Conservation (phyloP, 352 stramenopile genomes). For the Phytopythium helicoides region DNA sequence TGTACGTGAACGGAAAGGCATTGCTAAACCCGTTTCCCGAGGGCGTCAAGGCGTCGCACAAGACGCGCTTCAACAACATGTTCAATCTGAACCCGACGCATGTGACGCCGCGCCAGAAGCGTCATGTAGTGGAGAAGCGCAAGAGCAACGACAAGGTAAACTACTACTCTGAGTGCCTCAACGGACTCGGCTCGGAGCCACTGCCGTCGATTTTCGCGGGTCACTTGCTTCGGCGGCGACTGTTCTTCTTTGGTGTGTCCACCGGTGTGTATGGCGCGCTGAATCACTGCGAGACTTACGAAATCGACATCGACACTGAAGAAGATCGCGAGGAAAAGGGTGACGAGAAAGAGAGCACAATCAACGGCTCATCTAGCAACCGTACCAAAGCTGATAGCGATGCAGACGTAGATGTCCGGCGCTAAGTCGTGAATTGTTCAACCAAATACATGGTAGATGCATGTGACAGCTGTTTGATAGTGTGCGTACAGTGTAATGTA, state of each 20-base stretch:
- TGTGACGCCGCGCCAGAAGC: constrained; percentile 42
- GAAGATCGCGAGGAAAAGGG: neutral
- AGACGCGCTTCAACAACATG: constrained; percentile 21
- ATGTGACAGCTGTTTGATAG: neutral
- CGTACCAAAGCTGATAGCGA: too few relatives aligned
- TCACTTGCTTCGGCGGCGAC: constrained; percentile 31
- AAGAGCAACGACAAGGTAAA: constrained; percentile 4
- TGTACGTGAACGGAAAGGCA: constrained; percentile 40
- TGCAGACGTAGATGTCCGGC: too few relatives aligned
- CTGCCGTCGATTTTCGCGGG: constrained; percentile 29
- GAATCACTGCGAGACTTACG: constrained; percentile 30
- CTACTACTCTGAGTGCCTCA: constrained; percentile 38
- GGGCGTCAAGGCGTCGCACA: constrained; percentile 17
- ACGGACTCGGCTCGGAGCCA: constrained; percentile 38
- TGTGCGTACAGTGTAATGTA: neutral
- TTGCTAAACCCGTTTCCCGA: constrained; percentile 27
- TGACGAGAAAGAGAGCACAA: neutral
- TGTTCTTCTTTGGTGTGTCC: constrained; percentile 36
- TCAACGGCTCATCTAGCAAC: too few relatives aligned
- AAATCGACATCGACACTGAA: neutral
- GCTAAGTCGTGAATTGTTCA: too few relatives aligned
- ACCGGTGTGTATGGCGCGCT: constrained; percentile 25
- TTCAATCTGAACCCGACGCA: constrained; percentile 52
- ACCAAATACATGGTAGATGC: too few relatives aligned
- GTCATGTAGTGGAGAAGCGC: constrained; percentile 11